Evolutionary conservation across 345 rosid genomes (phyloP), one percentile per base, ranked within the genome.

Genomic region (Microcos paniculata): DNA sequence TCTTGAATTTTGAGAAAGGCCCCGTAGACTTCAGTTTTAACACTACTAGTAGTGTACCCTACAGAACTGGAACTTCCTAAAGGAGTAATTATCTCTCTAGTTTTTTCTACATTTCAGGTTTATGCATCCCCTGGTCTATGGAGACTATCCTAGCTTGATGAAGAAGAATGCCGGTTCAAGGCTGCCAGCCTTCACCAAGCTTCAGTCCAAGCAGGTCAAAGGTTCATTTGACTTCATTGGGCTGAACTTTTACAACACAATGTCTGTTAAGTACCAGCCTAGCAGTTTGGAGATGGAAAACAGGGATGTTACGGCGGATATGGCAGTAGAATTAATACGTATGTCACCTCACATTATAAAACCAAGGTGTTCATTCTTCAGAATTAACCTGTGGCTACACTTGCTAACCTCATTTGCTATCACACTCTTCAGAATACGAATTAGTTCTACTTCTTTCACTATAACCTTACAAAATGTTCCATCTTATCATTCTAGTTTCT

Each of bases 201-300:
- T 55, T 15, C 94, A 94, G 72, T 88, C 97, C 28, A 59, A 88
- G 72, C 71, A 51, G 76, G 77, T 94, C 2, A 92, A 85, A 82
- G 93, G 92, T 23, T 85, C 97, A 59, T 79, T 81, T 46, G 94
- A 94, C 74, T 94, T 87, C 80, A 1, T 91, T 0, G 98, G 91
- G 48, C 14, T 91, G 35, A 84, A 86, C 56, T 82, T 82, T 62
- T 91, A 91, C 74, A 5, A 0, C 16, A 62, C 81, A 45, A 0
- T 45, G 42, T 75, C 75, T 26, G 40, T 84, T 70, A 77, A 74
- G 73, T 91, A 88, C 71, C 71, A 69, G 38, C 73, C 77, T 11
- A 42, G 13, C 8, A 66, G 48, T 72, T 72, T 83, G 58, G 73
- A 81, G 4, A 6, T 46, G 46, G 77, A 78, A 48, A 33, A 53